phyloP scores from a whole-genome alignment of 768 basidiomycete species.

The Pisolithus microcarpus region DNA sequence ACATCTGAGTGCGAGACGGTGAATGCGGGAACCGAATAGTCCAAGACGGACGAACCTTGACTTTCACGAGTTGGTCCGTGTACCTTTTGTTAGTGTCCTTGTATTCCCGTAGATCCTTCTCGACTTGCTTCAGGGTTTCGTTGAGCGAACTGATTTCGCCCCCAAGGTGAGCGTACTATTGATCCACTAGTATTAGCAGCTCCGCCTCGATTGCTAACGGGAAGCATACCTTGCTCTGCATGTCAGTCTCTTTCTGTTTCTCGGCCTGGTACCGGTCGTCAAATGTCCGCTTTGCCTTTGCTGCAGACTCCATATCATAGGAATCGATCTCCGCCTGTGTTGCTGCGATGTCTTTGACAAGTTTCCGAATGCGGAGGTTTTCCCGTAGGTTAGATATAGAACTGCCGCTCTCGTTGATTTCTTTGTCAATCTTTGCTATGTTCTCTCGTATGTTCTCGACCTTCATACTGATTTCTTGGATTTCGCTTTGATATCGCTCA shows the following conservation, averaged over 20 bases:
- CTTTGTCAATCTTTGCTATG: constrained; percentile 61
- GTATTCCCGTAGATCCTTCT: constrained; percentile 75
- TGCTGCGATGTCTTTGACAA: constrained; percentile 56
- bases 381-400: constrained; percentile 67
- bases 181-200: background rate
- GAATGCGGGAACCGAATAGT: background rate
- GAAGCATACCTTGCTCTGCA: constrained; percentile 56
- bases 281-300: constrained; percentile 77
- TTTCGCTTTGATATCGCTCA: constrained; percentile 39
- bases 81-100: constrained; percentile 82
- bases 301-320: constrained; percentile 80
- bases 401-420: constrained; percentile 71
- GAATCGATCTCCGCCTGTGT: constrained; percentile 66
- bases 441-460: constrained; percentile 35
- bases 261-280: constrained; percentile 69
- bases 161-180: constrained; percentile 68
- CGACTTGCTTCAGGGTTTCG: constrained; percentile 55
- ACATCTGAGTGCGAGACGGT: constrained; percentile 51
- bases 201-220: background rate
- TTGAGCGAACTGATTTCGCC: constrained; percentile 77
- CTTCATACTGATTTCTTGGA: constrained; percentile 33
- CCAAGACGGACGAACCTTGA: constrained; percentile 57
- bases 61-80: constrained; percentile 85
- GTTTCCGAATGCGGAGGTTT: constrained; percentile 71
- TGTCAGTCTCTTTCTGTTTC: constrained; percentile 63